Percentiles rank a stretch among this genome's conserved stretches.
Conservation (phyloP, 2,329 filamentous ascomycete species). For the Xylaria digitata region DNA sequence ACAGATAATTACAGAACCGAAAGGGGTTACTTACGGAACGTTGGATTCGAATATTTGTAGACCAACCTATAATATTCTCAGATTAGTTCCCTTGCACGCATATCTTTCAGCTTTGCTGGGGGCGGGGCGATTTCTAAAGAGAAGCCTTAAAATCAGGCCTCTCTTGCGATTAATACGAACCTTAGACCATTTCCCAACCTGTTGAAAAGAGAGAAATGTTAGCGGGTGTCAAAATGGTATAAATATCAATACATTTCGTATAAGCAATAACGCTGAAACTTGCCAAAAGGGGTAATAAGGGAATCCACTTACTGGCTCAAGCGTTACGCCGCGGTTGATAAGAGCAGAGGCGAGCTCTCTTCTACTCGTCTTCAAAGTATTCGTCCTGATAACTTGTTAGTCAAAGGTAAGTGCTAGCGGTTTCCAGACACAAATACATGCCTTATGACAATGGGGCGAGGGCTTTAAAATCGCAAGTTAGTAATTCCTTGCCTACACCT, state of each 20-base stretch:
- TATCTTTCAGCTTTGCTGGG: not conserved
- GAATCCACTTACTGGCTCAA: slow-evolving; percentile 74
- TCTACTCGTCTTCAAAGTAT: slow-evolving; percentile 83
- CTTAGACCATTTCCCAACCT: slow-evolving; percentile 95
- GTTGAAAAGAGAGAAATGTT: not conserved
- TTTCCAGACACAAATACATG: slow-evolving; percentile 10
- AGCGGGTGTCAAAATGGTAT: not conserved
- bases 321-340: slow-evolving; percentile 75
- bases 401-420: not conserved
- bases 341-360: slow-evolving; percentile 76
- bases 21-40: slow-evolving; percentile 34
- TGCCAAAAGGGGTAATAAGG: too few relatives aligned
- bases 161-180: slow-evolving; percentile 50
- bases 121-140: not conserved
- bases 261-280: not conserved
- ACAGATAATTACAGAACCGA: not conserved
- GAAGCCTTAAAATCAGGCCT: not conserved
- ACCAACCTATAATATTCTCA: slow-evolving; percentile 63
- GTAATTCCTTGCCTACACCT: not conserved
- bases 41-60: slow-evolving; percentile 95
- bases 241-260: not conserved
- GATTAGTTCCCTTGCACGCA: slow-evolving; percentile 5
- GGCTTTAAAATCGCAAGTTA: slow-evolving; percentile 46
- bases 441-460: slow-evolving; percentile 89
- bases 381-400: slow-evolving; percentile 68